Evolutionary conservation across 2,329 filamentous ascomycete species (phyloP).

Genomic region (Fusarium phyllophilum): DNA sequence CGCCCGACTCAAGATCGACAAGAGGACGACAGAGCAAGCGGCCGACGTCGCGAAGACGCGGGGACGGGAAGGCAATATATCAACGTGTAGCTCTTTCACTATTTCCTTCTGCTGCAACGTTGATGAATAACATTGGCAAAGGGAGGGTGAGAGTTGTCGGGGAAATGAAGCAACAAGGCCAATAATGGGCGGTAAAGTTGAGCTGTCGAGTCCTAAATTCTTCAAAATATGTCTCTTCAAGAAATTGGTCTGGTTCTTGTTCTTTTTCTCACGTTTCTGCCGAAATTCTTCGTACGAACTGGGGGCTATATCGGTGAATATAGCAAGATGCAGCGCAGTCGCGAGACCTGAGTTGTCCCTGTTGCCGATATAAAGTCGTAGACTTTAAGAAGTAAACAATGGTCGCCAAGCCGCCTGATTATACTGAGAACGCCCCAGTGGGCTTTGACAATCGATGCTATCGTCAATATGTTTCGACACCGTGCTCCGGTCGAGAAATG

Average conservation of each 20-base stretch:
- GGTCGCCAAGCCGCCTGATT: not conserved
- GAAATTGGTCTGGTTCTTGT: not conserved
- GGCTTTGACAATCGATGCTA: not conserved
- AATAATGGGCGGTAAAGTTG: not conserved
- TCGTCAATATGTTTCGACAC: constrained; percentile 8
- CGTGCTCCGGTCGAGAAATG: constrained; percentile 4
- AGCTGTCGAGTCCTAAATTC: not conserved
- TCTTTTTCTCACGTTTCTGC: not conserved
- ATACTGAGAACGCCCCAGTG: not conserved
- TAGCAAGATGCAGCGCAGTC: constrained; percentile 22
- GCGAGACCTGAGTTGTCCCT: constrained; percentile 9
- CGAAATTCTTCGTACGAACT: not conserved
- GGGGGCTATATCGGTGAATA: constrained; percentile 10
- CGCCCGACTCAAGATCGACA: constrained; percentile 10
- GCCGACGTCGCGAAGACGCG: constrained; percentile 41
- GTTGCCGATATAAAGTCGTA: not conserved
- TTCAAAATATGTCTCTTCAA: not conserved
- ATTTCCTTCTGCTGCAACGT: constrained; percentile 6
- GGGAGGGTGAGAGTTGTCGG: not conserved
- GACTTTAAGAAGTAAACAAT: constrained; percentile 2
- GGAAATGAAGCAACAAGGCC: not conserved
- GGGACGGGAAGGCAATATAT: constrained; percentile 11
- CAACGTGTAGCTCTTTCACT: not conserved
- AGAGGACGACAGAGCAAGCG: constrained; percentile 21
- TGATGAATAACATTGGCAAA: constrained; percentile 24